Evolutionary conservation across 225 moss, liverwort and hornwort species (phyloP).

Genomic region (Climacium dendroides): DNA sequence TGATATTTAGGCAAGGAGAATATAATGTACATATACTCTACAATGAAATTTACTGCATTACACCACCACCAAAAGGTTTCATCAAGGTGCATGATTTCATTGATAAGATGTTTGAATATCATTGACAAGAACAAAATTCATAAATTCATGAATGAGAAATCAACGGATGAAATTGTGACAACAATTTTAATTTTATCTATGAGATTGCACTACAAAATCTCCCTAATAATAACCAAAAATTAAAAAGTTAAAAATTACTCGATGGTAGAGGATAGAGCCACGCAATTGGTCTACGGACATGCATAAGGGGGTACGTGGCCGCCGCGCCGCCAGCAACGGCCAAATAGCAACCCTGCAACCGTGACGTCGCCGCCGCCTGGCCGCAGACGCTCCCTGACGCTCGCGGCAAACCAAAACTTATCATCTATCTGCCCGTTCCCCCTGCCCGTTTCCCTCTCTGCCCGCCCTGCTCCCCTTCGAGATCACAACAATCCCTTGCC

Average conservation of each 20-base stretch:
- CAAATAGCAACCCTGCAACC: not conserved
- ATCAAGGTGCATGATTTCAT: not conserved
- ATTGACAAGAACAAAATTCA: no score
- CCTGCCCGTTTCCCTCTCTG: not conserved
- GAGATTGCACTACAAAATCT: no score
- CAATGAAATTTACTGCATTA: fast-evolving
- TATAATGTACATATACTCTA: fast-evolving
- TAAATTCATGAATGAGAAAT: no score
- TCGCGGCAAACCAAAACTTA: not conserved
- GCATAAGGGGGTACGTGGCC: not conserved
- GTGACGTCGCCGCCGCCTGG: not conserved
- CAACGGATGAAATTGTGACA: not conserved
- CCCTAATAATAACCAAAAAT: not conserved
- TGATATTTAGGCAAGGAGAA: not conserved
- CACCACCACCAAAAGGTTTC: fast-evolving
- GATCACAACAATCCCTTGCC: constrained; percentile 1
- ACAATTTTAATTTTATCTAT: not conserved
- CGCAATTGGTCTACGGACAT: not conserved
- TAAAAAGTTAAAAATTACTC: no score
- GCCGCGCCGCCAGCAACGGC: not conserved
- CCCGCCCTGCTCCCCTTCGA: not conserved
- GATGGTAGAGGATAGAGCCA: not conserved
- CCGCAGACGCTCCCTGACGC: not conserved
- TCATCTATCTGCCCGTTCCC: not conserved
- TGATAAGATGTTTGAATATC: not conserved